Base-by-base conservation (phyloP, 1,284 basidiomycete species). In the Malassezia slooffiae region DNA sequence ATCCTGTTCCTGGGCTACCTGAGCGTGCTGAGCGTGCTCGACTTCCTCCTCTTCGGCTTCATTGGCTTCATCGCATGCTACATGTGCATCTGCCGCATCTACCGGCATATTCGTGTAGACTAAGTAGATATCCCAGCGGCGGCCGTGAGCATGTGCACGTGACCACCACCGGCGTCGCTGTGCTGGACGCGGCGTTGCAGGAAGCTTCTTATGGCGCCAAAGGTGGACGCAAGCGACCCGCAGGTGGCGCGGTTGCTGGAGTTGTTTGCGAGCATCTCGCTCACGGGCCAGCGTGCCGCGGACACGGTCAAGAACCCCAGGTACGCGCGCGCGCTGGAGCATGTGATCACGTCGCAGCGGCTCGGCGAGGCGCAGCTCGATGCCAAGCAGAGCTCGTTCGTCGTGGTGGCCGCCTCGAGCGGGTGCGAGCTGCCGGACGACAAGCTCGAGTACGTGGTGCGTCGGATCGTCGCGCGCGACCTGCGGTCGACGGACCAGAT, bases 1-100 rank as follows among this genome's bases (percentile, higher is more conserved):
- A 76, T 83, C 16, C 75, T 97, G 21, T 97, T 91, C 73, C 75
- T 96, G 34, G 89, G 90, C 21, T 97, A 96, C 70, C 75, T 97
- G 44, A 76, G 83, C 62, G 75, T 95, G 19, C 77, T 96, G 42
- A 79, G 80, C 12, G 67, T 89, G 12, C 74, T 95, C 31, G 80
- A 86, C 68, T 96, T 93, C 75, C 75, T 95, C 28, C 76, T 91
- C 40, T 87, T 86, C 41, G 88, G 46, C 39, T 48, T 48, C 21
- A 39, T 62, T 2, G 60, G 60, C 19, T 62, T 60, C 35, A 41
- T 57, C 21, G 53, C 60, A 1, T 59, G 56, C 36, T 62, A 62
- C 30, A 48, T 46, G 13, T 49, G 54, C 28, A 38, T 62, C 10
- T 37, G 56, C 8, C 50, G 47, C 28, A 56, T 65, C 46, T 65